Conservation (phyloP, 495 filamentous ascomycete species). For the Xylaria bambusicola region DNA sequence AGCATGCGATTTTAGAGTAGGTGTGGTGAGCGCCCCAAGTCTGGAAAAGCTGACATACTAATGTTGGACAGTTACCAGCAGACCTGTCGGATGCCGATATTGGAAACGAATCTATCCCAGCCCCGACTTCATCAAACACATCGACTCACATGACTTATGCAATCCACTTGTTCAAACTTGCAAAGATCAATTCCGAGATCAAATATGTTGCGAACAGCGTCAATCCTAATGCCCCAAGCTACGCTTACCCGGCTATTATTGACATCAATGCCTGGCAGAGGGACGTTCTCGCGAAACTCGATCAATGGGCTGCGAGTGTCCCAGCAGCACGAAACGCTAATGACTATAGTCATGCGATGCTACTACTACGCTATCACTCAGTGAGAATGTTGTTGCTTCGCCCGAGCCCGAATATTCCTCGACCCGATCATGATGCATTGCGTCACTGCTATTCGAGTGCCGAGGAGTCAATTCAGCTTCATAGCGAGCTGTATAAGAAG, state of each 20-base stretch:
- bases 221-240: conserved; percentile 39
- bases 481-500: conserved; percentile 39
- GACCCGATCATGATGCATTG: conserved; percentile 40
- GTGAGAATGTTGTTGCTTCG: conserved; percentile 46
- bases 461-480: conserved; percentile 35
- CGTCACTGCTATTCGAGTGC: conserved; percentile 43
- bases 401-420: conserved; percentile 46
- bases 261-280: conserved; percentile 46
- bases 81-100: conserved; percentile 21
- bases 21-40: conserved; percentile 4
- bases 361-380: conserved; percentile 46
- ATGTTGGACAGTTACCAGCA: conserved; percentile 9
- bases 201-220: conserved; percentile 53
- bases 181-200: conserved; percentile 49
- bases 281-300: conserved; percentile 40
- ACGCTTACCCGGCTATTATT: conserved; percentile 42
- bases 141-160: conserved; percentile 44
- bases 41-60: not conserved
- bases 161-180: conserved; percentile 47
- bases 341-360: conserved; percentile 30
- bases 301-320: conserved; percentile 37
- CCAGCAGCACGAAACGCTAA: conserved; percentile 23
- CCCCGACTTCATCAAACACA: not conserved
- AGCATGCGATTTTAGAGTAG: conserved; percentile 49
- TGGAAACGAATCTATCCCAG: conserved; percentile 1